phyloP scores from a whole-genome alignment of 2,329 filamentous ascomycete genomes.

The Pseudogymnoascus sp. region DNA sequence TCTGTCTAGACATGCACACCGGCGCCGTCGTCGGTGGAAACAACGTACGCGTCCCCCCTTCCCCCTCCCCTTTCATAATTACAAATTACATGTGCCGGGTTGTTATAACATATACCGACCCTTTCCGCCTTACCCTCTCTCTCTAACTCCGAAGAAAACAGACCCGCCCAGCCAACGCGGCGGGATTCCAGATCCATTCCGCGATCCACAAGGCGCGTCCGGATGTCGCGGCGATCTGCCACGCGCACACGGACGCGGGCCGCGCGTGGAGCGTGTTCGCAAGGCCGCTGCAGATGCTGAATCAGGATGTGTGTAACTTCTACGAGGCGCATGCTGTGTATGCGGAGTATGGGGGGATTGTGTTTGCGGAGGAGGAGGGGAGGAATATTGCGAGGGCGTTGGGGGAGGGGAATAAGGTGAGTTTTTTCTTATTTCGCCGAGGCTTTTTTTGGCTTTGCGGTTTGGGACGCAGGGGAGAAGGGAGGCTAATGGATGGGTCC shows the following conservation, averaged over 20 bases:
- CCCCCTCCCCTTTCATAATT: background rate
- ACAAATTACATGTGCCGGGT: background rate
- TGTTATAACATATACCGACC: background rate
- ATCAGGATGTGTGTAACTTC: constrained; percentile 58
- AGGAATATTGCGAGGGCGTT: constrained; percentile 54
- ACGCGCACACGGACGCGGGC: constrained; percentile 58
- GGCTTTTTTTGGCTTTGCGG: background rate
- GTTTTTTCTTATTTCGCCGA: background rate
- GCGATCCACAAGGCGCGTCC: constrained; percentile 59
- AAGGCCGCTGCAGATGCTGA: constrained; percentile 60
- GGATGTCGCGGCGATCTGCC: constrained; percentile 59
- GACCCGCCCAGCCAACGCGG: constrained; percentile 53
- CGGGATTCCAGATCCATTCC: constrained; percentile 63
- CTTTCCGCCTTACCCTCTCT: background rate
- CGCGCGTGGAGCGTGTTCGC: constrained; percentile 62
- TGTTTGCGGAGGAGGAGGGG: constrained; percentile 56
- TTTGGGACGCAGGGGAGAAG: background rate
- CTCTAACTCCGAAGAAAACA: constrained; percentile 8
- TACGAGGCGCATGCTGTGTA: constrained; percentile 60
- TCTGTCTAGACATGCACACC: constrained; percentile 50
- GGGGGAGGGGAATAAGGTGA: constrained; percentile 42
- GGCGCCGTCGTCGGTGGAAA: constrained; percentile 60
- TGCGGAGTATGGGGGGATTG: constrained; percentile 54
- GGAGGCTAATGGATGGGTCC: background rate
- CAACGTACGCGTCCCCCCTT: constrained; percentile 23